phyloP scores from a whole-genome alignment of 495 filamentous ascomycete genomes.

The Pyrenopolyporus hunteri region DNA sequence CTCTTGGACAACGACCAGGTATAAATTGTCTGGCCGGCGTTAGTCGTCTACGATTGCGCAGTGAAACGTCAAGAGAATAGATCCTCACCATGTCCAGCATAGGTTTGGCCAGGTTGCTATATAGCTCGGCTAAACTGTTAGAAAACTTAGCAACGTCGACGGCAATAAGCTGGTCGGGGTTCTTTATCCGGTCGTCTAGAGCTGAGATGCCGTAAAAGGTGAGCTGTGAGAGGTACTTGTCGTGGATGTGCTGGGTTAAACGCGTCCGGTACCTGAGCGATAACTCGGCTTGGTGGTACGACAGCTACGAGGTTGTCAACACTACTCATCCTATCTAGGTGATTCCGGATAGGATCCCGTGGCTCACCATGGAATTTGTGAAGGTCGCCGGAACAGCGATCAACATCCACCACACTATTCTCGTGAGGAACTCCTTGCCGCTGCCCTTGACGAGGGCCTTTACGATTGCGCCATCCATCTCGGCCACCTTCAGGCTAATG shows the following conservation, averaged over 20 bases:
- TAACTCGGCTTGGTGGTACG: slow-evolving; percentile 95
- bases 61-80: background rate
- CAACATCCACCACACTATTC: slow-evolving; percentile 97
- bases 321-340: background rate
- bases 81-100: slow-evolving; percentile 79
- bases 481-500: slow-evolving; percentile 93
- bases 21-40: slow-evolving; percentile 68
- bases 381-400: slow-evolving; percentile 98
- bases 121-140: slow-evolving; percentile 91
- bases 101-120: slow-evolving; percentile 97
- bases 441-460: slow-evolving; percentile 89
- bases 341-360: background rate
- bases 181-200: slow-evolving; percentile 96
- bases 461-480: slow-evolving; percentile 90
- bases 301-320: slow-evolving; percentile 62
- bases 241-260: slow-evolving; percentile 89
- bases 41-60: slow-evolving; percentile 19
- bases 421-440: slow-evolving; percentile 86
- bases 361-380: slow-evolving; percentile 94
- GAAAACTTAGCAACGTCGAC: slow-evolving; percentile 97
- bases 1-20: slow-evolving; percentile 90
- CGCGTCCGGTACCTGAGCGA: slow-evolving; percentile 90
- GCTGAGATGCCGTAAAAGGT: slow-evolving; percentile 97
- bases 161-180: slow-evolving; percentile 95
- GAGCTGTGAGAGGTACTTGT: slow-evolving; percentile 92